Evolutionary conservation across 345 rosid genomes (phyloP), one percentile per base, ranked within the genome.

Genomic region (Eucalyptus regnans): DNA sequence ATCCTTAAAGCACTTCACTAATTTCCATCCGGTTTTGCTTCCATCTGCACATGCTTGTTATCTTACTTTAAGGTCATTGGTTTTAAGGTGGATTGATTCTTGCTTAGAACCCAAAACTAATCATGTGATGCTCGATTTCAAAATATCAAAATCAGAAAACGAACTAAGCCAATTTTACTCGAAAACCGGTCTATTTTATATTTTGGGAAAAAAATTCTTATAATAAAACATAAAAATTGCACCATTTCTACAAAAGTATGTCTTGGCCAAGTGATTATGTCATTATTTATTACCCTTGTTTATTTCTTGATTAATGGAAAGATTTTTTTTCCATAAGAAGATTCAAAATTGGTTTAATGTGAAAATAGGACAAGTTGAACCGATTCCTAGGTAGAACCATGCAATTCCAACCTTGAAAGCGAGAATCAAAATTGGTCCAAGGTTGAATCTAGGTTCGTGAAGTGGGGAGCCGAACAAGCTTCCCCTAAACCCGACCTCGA

Each of bases 11-110:
- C 14, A 18, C 46, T 71, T 18, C 81, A 18, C 43, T 37, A 17
- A 37, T 37, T 71, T 71, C 25, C 81, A 71, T 37, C 23, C 7
- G 46, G 46, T 33, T 71, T 71, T 71, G 46, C 81, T 18, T 71
- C 27, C 83, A 71, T 37, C 27, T 6, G 13, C 46, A 18, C 46
- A 9, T 11, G 7, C 81, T 18, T 9, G 0, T 76, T 41, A 76
- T 43, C 7, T 76, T 0, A 3, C 1, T 20, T 20, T 20, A 37
- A 13, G 27, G 8, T 20, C 27, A 76, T 37, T 23, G 2, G 0
- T 20, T 76, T 76, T 37, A 17, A 5, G 80, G 80, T 17, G 1
- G 18, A 33, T 17, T 4, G 80, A 17, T 68, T 33, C 11, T 8
- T 17, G 44, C 44, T 41, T 7, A 31, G 23, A 68, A 68, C 11